Base-by-base conservation (phyloP, 2,329 filamentous ascomycete genomes). In the Fusarium humuli region DNA sequence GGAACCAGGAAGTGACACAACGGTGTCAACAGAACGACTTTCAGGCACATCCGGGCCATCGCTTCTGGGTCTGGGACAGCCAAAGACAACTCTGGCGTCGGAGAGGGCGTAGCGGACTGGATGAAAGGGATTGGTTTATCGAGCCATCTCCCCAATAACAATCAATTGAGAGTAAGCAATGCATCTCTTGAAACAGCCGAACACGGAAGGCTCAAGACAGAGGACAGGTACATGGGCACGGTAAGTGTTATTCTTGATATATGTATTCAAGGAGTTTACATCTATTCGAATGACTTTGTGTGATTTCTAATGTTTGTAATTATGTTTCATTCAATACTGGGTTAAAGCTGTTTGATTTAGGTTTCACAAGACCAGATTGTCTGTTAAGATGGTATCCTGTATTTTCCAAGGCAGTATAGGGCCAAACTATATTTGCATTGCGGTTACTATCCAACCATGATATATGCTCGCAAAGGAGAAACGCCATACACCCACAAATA, bases 401-500 rank as follows among this genome's bases (percentile, higher is more conserved):
- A 52, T 34, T 34, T 11, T 22, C 30, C 11, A 32, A 29, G 20
- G 25, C 29, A 62, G 34, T 18, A 52, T 9, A 44, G 49, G n/a
- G 25, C 32, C 27, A 25, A 32, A 30, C 11, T 71, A 53, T 52
- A 57, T 65, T 52, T 37, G 47, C 27, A 69, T 61, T 18, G 45
- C 48, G 16, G 30, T 32, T n/a, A 34, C 47, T 47, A 45, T 65
- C 44, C 58, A 65, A 65, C 56, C 55, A 37, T 52, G 52, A 57
- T 40, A 59, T 57, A 70, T 71, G 67, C 52, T 57, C 50, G 32
- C 32, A 61, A 45, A 57, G 45, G 41, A 65, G 44, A 57, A 65
- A 69, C 72, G 57, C 72, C 73, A 48, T 53, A 48, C 65, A 63
- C 71, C 57, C 52, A 55, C 54, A 61, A 44, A 27, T 55, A 34